Evolutionary conservation across 495 filamentous ascomycete genomes (phyloP).

Genomic region (Astrothelium subdiscretum): DNA sequence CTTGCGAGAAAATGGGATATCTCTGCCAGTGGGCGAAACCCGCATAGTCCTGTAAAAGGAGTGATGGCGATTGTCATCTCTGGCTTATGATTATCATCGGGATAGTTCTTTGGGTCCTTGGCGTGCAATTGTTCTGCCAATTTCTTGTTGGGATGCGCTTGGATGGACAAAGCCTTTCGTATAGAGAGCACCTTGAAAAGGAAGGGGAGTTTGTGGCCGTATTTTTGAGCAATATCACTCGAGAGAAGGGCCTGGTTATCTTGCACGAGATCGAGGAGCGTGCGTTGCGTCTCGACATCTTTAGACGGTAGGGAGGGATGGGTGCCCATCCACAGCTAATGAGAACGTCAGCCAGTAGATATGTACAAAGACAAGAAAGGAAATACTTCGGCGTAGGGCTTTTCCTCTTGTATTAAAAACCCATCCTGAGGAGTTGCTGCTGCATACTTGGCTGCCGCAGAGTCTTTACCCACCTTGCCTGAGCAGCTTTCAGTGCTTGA

Average conservation of each 20-base stretch:
- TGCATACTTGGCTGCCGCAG: constrained; percentile 50
- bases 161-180: constrained; percentile 87
- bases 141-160: constrained; percentile 97
- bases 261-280: constrained; percentile 78
- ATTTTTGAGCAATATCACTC: constrained; percentile 54
- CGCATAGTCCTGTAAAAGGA: constrained; percentile 88
- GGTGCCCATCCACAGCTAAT: constrained; percentile 95
- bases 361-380: not conserved
- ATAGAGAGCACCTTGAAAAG: constrained; percentile 96
- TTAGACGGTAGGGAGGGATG: constrained; percentile 91
- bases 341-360: not conserved
- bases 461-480: constrained; percentile 42
- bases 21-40: constrained; percentile 79
- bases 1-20: constrained; percentile 74
- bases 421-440: constrained; percentile 21
- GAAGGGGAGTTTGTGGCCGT: constrained; percentile 76
- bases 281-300: constrained; percentile 72
- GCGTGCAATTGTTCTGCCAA: constrained; percentile 81
- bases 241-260: constrained; percentile 78
- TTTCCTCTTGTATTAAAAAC: constrained; percentile 28
- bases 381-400: constrained; percentile 33
- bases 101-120: constrained; percentile 85
- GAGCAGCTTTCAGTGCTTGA: constrained; percentile 6
- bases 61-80: constrained; percentile 98
- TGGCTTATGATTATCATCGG: constrained; percentile 99